phyloP scores from a whole-genome alignment of 2,329 filamentous ascomycete genomes.

The Lasiodiplodia sp. region DNA sequence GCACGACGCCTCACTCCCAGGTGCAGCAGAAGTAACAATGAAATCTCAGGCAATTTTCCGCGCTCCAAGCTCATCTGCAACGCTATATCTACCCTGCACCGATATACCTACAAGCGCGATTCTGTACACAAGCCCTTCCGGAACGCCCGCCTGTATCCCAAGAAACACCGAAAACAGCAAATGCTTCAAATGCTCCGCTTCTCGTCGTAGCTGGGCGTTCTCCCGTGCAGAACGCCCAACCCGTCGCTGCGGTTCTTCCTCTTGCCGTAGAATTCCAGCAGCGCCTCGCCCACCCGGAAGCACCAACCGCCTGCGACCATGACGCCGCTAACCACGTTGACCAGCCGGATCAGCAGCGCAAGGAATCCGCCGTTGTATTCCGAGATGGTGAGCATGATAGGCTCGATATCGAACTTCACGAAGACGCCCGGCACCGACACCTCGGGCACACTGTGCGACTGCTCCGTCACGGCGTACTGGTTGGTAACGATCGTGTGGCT shows the following conservation, averaged over 20 bases:
- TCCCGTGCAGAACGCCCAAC: constrained; percentile 54
- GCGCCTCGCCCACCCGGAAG: constrained; percentile 84
- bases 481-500: constrained; percentile 81
- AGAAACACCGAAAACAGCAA: constrained; percentile 2
- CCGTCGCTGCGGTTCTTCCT: constrained; percentile 50
- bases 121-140: constrained; percentile 5
- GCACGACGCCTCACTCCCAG: not conserved
- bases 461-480: constrained; percentile 96
- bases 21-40: too few species aligned
- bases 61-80: not conserved
- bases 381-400: constrained; percentile 83
- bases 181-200: constrained; percentile 16
- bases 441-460: constrained; percentile 75
- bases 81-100: constrained; percentile 13
- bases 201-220: constrained; percentile 23
- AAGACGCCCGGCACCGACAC: constrained; percentile 85
- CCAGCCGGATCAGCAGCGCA: constrained; percentile 77
- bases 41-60: not conserved
- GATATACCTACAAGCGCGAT: constrained; percentile 11
- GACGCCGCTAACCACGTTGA: constrained; percentile 91
- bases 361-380: constrained; percentile 81
- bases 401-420: constrained; percentile 99
- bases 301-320: constrained; percentile 94
- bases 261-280: constrained; percentile 57
- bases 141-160: constrained; percentile 22